Evolutionary conservation across 345 rosid genomes (phyloP).

Genomic region (Ceriops decandra): DNA sequence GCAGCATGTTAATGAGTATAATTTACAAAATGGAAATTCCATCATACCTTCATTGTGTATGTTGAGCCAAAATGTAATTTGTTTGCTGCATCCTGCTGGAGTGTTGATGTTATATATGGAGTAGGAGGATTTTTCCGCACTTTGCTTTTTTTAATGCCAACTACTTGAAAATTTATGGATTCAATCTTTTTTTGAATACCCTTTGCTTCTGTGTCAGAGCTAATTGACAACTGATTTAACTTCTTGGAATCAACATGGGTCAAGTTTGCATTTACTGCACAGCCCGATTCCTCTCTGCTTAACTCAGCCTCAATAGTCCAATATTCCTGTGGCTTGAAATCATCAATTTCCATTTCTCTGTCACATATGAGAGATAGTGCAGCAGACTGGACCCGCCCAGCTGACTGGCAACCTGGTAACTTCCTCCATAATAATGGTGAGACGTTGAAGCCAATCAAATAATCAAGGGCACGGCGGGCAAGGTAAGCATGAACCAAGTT

Average conservation of each 20-base stretch:
- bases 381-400: slow-evolving; percentile 98
- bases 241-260: slow-evolving; percentile 60
- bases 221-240: slow-evolving; percentile 71
- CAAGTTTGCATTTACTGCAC: slow-evolving; percentile 44
- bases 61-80: slow-evolving; percentile 68
- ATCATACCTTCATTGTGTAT: slow-evolving; percentile 79
- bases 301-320: slow-evolving; percentile 68
- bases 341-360: slow-evolving; percentile 87
- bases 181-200: slow-evolving; percentile 53
- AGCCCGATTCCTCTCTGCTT: slow-evolving; percentile 30
- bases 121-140: slow-evolving; percentile 74
- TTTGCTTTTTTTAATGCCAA: slow-evolving; percentile 48
- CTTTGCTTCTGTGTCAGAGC: slow-evolving; percentile 51
- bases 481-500: slow-evolving; percentile 92
- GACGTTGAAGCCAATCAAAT: slow-evolving; percentile 88
- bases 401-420: slow-evolving; percentile 96
- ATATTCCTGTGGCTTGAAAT: slow-evolving; percentile 77
- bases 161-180: slow-evolving; percentile 50
- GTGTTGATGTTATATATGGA: slow-evolving; percentile 94
- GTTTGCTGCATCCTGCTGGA: slow-evolving; percentile 99
- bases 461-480: slow-evolving; percentile 96
- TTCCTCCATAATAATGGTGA: slow-evolving; percentile 96
- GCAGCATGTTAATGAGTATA: background rate
- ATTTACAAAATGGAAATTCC: slow-evolving; percentile 8
- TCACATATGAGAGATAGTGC: slow-evolving; percentile 89